Evolutionary conservation across 2,329 filamentous ascomycete species (phyloP).

Genomic region (Penicillium concentricum): DNA sequence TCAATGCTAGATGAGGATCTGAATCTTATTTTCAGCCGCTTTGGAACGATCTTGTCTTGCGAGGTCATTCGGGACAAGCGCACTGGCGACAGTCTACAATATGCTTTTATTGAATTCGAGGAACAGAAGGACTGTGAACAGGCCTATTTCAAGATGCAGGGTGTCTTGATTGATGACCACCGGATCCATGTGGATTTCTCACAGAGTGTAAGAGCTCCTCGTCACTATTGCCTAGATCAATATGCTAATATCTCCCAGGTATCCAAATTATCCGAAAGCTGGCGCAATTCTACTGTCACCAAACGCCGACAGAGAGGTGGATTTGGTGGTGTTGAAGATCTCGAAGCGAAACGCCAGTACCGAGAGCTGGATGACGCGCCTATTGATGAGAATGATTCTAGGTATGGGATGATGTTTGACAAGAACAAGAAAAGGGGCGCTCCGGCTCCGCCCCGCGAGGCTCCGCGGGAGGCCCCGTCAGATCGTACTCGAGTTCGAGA

Average conservation of each 20-base stretch:
- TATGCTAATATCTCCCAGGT: conserved; percentile 42
- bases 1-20: conserved; percentile 72
- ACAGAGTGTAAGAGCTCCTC: conserved; percentile 68
- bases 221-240: neutral
- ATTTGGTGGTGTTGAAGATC: conserved; percentile 82
- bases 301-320: conserved; percentile 73
- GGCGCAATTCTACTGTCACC: conserved; percentile 80
- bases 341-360: conserved; percentile 92
- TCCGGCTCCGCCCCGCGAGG: conserved; percentile 10
- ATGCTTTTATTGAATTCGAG: conserved; percentile 96
- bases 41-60: conserved; percentile 91
- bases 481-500: conserved; percentile 45
- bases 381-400: conserved; percentile 49
- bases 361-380: conserved; percentile 60
- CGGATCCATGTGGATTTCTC: conserved; percentile 98
- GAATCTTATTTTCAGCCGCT: conserved; percentile 93
- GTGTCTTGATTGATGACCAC: conserved; percentile 92
- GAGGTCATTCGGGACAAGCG: conserved; percentile 94
- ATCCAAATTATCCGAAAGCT: conserved; percentile 79
- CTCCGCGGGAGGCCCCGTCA: conserved; percentile 24
- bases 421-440: conserved; percentile 38
- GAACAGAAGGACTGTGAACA: conserved; percentile 90
- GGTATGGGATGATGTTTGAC: conserved; percentile 80
- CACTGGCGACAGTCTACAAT: conserved; percentile 92
- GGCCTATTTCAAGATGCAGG: conserved; percentile 99